phyloP scores from a whole-genome alignment of 2,329 filamentous ascomycete genomes.

The Talaromyces sp. region DNA sequence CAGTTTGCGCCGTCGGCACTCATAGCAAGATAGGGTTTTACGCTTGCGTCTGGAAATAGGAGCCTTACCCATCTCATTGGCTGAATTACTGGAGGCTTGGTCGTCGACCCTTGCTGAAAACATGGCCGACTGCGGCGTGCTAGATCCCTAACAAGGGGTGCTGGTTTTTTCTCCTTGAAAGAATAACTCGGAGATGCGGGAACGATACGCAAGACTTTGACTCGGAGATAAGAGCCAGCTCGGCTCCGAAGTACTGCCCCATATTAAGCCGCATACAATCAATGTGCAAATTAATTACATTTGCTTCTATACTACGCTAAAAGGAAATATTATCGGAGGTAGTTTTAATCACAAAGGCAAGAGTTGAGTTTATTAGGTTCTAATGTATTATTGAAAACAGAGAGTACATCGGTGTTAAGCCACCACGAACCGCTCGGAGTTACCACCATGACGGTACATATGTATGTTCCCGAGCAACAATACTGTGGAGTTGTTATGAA shows the following conservation, averaged over 20 bases:
- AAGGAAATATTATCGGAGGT: neutral
- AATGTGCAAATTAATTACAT: neutral
- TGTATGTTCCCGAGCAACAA: too few species aligned
- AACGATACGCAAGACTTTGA: neutral
- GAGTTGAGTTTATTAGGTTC: neutral
- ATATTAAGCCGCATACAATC: too few species aligned
- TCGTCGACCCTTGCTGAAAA: neutral
- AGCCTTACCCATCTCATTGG: neutral
- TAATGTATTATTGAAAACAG: neutral
- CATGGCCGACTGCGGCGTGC: neutral
- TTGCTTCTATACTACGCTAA: neutral
- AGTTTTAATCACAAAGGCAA: neutral
- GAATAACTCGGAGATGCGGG: neutral
- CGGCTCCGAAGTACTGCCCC: neutral
- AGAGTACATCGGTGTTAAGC: neutral
- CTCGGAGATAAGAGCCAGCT: neutral
- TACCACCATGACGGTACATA: too few species aligned
- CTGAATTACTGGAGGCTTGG: neutral
- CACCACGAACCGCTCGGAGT: neutral
- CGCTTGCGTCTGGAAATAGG: neutral
- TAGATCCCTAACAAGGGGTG: neutral
- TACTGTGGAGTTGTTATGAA: too few species aligned
- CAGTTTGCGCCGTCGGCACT: constrained; percentile 9
- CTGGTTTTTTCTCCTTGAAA: neutral
- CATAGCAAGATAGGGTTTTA: constrained; percentile 10